A percentile compares a stretch with the other conserved stretches of the same genome.
Evolutionary conservation across 352 stramenopile genomes (phyloP).

Genomic region (Phytophthora constricta): DNA sequence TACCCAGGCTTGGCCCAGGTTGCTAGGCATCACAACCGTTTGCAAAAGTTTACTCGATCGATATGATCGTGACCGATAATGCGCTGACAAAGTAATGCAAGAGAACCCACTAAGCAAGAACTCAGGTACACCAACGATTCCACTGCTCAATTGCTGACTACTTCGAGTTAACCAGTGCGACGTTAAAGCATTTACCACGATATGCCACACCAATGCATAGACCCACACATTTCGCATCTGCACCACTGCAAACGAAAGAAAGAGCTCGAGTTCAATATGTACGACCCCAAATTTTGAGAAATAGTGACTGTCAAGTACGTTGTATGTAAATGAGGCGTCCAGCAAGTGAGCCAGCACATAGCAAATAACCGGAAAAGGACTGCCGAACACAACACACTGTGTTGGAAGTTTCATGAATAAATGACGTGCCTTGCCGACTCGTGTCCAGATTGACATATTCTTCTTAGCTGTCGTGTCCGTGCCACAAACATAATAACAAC

Average conservation of each 20-base stretch:
- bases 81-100: constrained; percentile 27
- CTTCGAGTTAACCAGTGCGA: constrained; percentile 2
- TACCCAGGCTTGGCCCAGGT: background rate
- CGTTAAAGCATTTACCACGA: constrained; percentile 6
- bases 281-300: constrained; percentile 24
- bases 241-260: constrained; percentile 28
- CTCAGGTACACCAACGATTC: constrained; percentile 31
- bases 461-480: background rate
- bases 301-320: constrained; percentile 28
- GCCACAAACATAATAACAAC: constrained; percentile 17
- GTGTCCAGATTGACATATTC: background rate
- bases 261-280: constrained; percentile 17
- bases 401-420: constrained; percentile 39
- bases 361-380: constrained; percentile 38
- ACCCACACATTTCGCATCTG: constrained; percentile 49
- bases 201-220: constrained; percentile 29
- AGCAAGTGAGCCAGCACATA: constrained; percentile 48
- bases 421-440: constrained; percentile 1
- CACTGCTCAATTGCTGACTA: constrained; percentile 6
- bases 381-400: constrained; percentile 50
- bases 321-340: constrained; percentile 40
- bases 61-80: constrained; percentile 19
- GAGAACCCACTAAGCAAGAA: constrained; percentile 35
- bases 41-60: constrained; percentile 6
- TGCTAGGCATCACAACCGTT: constrained; percentile 1